Evolutionary conservation across 1,284 basidiomycete species (phyloP), one percentile per base, ranked within the genome.

Genomic region (Pulchroboletus neoregius): DNA sequence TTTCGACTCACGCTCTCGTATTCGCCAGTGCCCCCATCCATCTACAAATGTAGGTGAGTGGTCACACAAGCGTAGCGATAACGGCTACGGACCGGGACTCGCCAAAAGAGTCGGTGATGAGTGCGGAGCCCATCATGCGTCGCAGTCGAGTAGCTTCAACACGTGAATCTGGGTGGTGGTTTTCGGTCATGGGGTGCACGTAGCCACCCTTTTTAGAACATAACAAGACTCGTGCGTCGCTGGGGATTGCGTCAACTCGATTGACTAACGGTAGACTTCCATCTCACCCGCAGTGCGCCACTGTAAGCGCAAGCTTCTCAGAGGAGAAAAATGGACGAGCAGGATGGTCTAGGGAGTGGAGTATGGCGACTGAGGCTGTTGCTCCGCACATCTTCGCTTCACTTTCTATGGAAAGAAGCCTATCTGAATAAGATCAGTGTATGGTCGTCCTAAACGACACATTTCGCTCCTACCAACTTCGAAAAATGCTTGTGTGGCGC

Each of bases 21-120:
- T 98, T 99, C 36, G 87, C 91, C 16, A 99, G 73, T 1, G 86
- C 91, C 7, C 95, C 95, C 87, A 97, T 97, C 93, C 94, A 98
- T 34, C 89, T 87, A 47, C 27, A 12, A 50, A 18, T 41, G 22
- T 6, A 44, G 18, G 28, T 52, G 26, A 52, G 46, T n/a, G 35
- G 12, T 38, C 22, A 22, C 37, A n/a, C 22, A 18, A 23, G 22
- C 27, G 20, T 10, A 24, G 23, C 16, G 22, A 35, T n/a, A 37
- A 39, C 4, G 11, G 8, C 4, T 39, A 58, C 75, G 53, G 58
- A 87, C 85, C 93, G 75, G 34, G 86, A 83, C 73, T 99, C 95
- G 27, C 96, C 95, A 61, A 94, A 99, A 4, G 91, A 94, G 65
- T 99, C 95, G 5, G 91, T 91, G 38, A 97, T 88, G 23, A 96